These are phyloP conservation scores for Penicillium sp. DNA, from an alignment of 2,329 filamentous ascomycete species.

Conservation along the genomic window DNA sequence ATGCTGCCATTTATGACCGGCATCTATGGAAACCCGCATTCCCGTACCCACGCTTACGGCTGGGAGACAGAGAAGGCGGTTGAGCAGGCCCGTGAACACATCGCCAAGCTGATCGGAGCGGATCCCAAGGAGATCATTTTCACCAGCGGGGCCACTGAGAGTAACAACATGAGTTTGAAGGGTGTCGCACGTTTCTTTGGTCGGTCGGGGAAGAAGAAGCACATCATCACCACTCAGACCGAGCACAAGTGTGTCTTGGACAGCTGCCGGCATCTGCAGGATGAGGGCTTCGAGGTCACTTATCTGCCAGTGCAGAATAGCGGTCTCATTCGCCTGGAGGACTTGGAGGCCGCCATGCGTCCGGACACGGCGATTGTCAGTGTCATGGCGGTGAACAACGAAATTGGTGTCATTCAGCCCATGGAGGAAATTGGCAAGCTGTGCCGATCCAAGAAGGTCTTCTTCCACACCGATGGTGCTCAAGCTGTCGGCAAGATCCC, in stretches of 20 bases:
- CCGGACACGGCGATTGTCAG: conserved; percentile 90
- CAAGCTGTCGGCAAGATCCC: conserved; percentile 99
- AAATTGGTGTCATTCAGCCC: conserved; percentile 98
- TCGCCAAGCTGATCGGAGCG: conserved; percentile 83
- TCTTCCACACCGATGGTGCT: conserved; percentile 95
- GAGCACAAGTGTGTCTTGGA: conserved; percentile 99
- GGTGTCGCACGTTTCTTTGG: conserved; percentile 95
- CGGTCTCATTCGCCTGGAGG: conserved; percentile 76
- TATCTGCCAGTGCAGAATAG: conserved; percentile 86
- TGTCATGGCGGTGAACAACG: conserved; percentile 99
- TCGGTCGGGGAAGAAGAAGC: conserved; percentile 89
- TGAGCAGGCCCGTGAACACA: conserved; percentile 75
- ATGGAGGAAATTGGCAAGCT: conserved; percentile 88
- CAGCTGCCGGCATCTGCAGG: conserved; percentile 92
- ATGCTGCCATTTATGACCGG: conserved; percentile 95
- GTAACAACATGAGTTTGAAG: conserved; percentile 99
- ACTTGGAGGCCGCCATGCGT: conserved; percentile 80
- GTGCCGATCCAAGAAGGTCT: conserved; percentile 85
- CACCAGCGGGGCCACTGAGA: conserved; percentile 95
- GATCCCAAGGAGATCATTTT: conserved; percentile 98
- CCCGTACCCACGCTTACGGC: conserved; percentile 92
- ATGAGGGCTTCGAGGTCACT: conserved; percentile 95
- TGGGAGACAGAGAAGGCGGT: conserved; percentile 97
- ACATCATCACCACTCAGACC: conserved; percentile 94
- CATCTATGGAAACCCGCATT: conserved; percentile 94